A percentile compares a stretch with the other conserved stretches of the same genome.
These are phyloP conservation scores for Tricholoma furcatifolium DNA, from an alignment of 768 basidiomycete genomes.

Conservation along the genomic window DNA sequence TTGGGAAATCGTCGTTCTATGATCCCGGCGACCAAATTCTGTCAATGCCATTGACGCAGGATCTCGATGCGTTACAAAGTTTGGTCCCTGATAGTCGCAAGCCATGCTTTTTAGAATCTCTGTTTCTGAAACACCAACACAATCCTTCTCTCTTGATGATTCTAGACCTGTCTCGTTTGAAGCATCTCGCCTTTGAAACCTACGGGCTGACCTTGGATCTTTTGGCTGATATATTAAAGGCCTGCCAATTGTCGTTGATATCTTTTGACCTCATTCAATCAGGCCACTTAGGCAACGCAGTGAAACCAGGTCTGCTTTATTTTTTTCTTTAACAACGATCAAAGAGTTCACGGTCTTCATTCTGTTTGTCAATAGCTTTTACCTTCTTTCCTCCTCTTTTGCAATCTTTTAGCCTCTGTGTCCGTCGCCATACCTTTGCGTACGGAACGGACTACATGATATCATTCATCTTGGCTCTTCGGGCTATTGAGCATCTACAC, in stretches of 20 bases:
- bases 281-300: not conserved
- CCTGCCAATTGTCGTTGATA: not conserved
- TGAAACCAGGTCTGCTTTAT: not conserved
- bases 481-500: not conserved
- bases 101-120: not conserved
- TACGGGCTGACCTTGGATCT: no score
- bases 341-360: no score
- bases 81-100: not conserved
- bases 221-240: not conserved
- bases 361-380: not conserved
- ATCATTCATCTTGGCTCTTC: conserved; percentile 3
- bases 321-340: not conserved
- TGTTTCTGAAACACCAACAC: not conserved
- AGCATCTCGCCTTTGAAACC: not conserved
- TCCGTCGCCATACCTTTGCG: not conserved
- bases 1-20: not conserved
- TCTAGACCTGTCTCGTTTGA: not conserved
- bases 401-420: not conserved
- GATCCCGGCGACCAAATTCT: not conserved
- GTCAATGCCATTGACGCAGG: no score
- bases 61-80: no score
- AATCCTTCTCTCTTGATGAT: not conserved
- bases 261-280: not conserved
- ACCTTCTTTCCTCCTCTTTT: not conserved
- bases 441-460: not conserved